Evolutionary conservation across 441 rosid species (phyloP).

Genomic region (Manihot esculenta): DNA sequence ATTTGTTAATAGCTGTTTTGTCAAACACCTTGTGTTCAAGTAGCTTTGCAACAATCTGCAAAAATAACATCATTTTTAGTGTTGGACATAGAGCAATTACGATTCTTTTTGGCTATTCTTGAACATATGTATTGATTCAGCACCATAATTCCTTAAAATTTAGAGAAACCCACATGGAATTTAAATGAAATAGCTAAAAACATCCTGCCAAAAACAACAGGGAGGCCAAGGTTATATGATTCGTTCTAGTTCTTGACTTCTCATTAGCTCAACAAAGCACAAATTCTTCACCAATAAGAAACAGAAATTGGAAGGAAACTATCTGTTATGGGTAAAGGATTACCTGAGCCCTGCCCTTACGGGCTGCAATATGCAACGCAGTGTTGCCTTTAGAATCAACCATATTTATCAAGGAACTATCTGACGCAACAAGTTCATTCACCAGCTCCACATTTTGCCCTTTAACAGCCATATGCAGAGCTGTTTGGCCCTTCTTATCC

Average conservation of each 20-base stretch:
- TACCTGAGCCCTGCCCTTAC: constrained; percentile 79
- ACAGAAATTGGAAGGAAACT: neutral
- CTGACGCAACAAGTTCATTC: constrained; percentile 51
- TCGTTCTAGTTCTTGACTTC: too few relatives aligned
- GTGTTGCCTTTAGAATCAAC: constrained; percentile 77
- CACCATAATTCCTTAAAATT: constrained; percentile 17
- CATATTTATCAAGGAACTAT: constrained; percentile 57
- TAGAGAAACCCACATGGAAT: neutral
- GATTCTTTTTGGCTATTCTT: constrained; percentile 28
- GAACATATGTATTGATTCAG: constrained; percentile 25
- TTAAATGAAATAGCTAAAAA: too few relatives aligned
- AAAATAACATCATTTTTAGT: constrained; percentile 3
- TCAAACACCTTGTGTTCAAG: constrained; percentile 49
- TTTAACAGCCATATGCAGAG: constrained; percentile 96
- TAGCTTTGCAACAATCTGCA: constrained; percentile 72
- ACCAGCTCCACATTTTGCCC: constrained; percentile 73
- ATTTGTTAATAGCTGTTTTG: constrained; percentile 54
- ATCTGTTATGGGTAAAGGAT: neutral
- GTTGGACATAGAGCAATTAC: neutral
- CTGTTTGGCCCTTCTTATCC: constrained; percentile 93
- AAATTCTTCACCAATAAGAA: neutral
- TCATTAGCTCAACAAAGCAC: neutral
- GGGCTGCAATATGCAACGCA: constrained; percentile 69
- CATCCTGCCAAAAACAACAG: too few relatives aligned
- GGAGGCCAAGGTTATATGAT: too few relatives aligned